These are phyloP conservation scores for Scheffersomyces stipitis DNA, from an alignment of 805 yeast species.

Conservation along the genomic window DNA sequence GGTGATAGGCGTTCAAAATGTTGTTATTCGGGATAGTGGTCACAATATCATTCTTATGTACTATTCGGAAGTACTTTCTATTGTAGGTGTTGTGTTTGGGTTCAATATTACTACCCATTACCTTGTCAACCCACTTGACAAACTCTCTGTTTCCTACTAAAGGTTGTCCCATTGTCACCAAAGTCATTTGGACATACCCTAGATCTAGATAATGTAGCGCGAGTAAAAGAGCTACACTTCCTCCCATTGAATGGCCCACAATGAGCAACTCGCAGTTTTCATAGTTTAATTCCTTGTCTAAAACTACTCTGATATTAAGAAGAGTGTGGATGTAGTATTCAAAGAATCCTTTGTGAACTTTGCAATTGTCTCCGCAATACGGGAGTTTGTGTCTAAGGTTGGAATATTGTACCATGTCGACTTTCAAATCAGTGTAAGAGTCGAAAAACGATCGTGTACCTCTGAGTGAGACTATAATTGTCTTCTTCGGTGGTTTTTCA, in stretches of 20 bases:
- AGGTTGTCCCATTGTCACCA: constrained; percentile 48
- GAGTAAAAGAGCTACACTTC: constrained; percentile 38
- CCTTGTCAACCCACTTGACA: constrained; percentile 34
- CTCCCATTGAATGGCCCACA: constrained; percentile 40
- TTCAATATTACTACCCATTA: constrained; percentile 26
- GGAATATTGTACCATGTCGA: constrained; percentile 32
- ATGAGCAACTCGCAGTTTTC: constrained; percentile 15
- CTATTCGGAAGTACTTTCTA: constrained; percentile 20
- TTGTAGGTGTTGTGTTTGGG: constrained; percentile 18
- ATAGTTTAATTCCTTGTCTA: constrained; percentile 14
- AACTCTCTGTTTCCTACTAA: constrained; percentile 41
- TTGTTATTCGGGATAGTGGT: constrained; percentile 27
- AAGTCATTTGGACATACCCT: constrained; percentile 28
- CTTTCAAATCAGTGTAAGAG: constrained; percentile 37
- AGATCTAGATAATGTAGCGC: constrained; percentile 35
- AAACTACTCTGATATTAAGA: constrained; percentile 19
- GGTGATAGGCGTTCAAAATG: constrained; percentile 22
- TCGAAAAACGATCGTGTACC: constrained; percentile 46
- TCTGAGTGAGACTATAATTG: constrained; percentile 34
- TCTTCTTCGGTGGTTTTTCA: constrained; percentile 17
- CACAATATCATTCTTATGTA: constrained; percentile 28
- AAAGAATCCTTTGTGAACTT: constrained; percentile 35
- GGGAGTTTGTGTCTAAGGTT: constrained; percentile 22
- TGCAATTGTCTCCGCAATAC: constrained; percentile 32
- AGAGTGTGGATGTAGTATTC: constrained; percentile 29